Base-by-base conservation (phyloP, 495 filamentous ascomycete genomes). In the Opeltia flavorubescens region DNA sequence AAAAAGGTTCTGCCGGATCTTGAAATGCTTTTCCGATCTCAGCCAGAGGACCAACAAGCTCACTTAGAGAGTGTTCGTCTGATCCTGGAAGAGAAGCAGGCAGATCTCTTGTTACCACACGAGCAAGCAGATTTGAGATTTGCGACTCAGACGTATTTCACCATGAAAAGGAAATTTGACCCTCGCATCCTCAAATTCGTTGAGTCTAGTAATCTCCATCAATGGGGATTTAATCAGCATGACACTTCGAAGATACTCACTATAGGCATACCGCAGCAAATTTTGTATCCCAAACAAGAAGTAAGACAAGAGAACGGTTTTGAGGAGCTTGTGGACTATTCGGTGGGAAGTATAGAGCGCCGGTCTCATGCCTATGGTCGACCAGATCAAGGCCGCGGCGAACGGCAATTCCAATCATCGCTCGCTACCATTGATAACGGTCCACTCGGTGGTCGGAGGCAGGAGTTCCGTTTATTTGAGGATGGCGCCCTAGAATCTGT, bases 401-500 rank as follows among this genome's bases (percentile, higher is more conserved):
- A 7, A 12, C 7, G 34, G 13, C n/a, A n/a, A 18, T 18, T 17
- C 34, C 2, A 36, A n/a, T 1, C 20, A 4, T 36, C 34, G n/a
- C 17, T 29, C 13, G 21, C 42, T 4, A 28, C 25, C 42, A 12
- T 29, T 15, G 24, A 28, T n/a, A 15, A 8, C 5, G 42, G 25
- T 44, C 42, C 41, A 21, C 25, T 44, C 11, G 42, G 25, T 47
- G 25, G 29, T 39, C 29, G 18, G 11, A 20, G 6, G 15, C 23
- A 35, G 25, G 30, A 35, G 5, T 3, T 18, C 17, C 29, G 30
- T 40, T 21, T 30, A 7, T 17, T 21, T 34, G 30, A 48, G 20
- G 43, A 53, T 51, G 11, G 55, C 56, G 55, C 55, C 49, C 7
- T 58, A 44, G 94, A 88, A 62, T 83, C 84, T 44, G 94, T 59